A percentile compares a stretch with the other conserved stretches of the same genome.
phyloP scores from a whole-genome alignment of 2,329 filamentous ascomycete species.

The Samsoniella hepiali region DNA sequence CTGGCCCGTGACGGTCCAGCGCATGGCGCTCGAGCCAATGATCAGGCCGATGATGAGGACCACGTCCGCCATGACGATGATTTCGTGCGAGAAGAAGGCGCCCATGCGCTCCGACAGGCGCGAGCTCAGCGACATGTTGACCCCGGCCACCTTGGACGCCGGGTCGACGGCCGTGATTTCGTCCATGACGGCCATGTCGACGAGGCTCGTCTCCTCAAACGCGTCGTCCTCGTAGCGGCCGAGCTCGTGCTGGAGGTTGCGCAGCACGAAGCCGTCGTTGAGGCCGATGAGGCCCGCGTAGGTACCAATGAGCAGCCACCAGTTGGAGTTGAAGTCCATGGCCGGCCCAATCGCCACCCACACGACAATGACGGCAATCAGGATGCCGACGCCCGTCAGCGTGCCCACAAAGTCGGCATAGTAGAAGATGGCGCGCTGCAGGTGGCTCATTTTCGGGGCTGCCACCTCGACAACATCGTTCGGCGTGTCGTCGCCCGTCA shows the following conservation, averaged over 20 bases:
- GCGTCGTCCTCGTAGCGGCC: slow-evolving; percentile 23
- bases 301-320: slow-evolving; percentile 47
- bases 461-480: slow-evolving; percentile 34
- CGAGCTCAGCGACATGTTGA: slow-evolving; percentile 19
- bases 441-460: slow-evolving; percentile 29
- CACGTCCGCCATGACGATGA: slow-evolving; percentile 23
- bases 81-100: slow-evolving; percentile 24
- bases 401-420: slow-evolving; percentile 43
- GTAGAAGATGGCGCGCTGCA: slow-evolving; percentile 39
- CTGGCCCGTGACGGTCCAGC: slow-evolving; percentile 25
- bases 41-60: slow-evolving; percentile 22
- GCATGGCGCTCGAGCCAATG: slow-evolving; percentile 25
- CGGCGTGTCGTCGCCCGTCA: slow-evolving; percentile 32
- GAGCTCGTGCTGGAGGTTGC: slow-evolving; percentile 38
- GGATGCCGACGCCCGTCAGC: slow-evolving; percentile 37
- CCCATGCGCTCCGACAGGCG: slow-evolving; percentile 24
- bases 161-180: slow-evolving; percentile 18
- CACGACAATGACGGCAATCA: slow-evolving; percentile 33
- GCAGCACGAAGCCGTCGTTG: slow-evolving; percentile 43
- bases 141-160: neutral
- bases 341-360: slow-evolving; percentile 40
- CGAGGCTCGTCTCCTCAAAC: slow-evolving; percentile 18
- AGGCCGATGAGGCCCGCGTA: slow-evolving; percentile 46
- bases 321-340: slow-evolving; percentile 40
- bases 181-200: slow-evolving; percentile 20